phyloP scores from a whole-genome alignment of 2,329 filamentous ascomycete genomes.

The Fusarium sp. region DNA sequence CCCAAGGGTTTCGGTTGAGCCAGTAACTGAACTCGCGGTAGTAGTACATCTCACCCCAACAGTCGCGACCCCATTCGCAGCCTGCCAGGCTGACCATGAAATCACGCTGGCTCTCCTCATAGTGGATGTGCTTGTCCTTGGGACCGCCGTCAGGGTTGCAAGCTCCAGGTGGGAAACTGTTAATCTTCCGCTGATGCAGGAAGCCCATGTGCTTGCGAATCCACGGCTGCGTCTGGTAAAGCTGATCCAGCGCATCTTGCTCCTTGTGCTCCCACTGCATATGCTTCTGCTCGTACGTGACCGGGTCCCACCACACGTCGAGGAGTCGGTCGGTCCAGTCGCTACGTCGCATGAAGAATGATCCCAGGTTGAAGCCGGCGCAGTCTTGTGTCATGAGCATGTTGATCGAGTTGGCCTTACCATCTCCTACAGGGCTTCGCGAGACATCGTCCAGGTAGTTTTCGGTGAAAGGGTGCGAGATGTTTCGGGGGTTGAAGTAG shows the following conservation, averaged over 20 bases:
- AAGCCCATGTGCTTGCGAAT: conserved; percentile 90
- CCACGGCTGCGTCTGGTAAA: conserved; percentile 94
- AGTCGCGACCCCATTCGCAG: conserved; percentile 96
- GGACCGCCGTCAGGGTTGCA: conserved; percentile 77
- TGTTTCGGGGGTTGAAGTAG: conserved; percentile 93
- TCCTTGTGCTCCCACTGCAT: conserved; percentile 99
- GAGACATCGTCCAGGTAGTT: conserved; percentile 82
- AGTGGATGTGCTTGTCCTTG: conserved; percentile 84
- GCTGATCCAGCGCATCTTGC: conserved; percentile 92
- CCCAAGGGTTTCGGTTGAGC: conserved; percentile 87
- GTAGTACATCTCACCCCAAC: conserved; percentile 97
- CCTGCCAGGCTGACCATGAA: conserved; percentile 99
- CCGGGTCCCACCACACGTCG: conserved; percentile 98
- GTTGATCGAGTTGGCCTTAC: conserved; percentile 82
- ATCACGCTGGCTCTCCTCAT: conserved; percentile 85
- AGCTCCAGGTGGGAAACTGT: conserved; percentile 91
- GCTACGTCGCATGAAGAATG: conserved; percentile 90
- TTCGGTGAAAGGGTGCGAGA: conserved; percentile 82
- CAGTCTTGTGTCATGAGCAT: conserved; percentile 94
- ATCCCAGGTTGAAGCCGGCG: conserved; percentile 94
- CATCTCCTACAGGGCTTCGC: conserved; percentile 81
- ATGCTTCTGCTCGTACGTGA: conserved; percentile 97
- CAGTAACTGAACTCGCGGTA: conserved; percentile 92
- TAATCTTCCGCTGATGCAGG: conserved; percentile 90
- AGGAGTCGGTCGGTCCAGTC: conserved; percentile 91